Base-by-base conservation (phyloP, 2,329 filamentous ascomycete species). In the Chrysoporthe cubensis region DNA sequence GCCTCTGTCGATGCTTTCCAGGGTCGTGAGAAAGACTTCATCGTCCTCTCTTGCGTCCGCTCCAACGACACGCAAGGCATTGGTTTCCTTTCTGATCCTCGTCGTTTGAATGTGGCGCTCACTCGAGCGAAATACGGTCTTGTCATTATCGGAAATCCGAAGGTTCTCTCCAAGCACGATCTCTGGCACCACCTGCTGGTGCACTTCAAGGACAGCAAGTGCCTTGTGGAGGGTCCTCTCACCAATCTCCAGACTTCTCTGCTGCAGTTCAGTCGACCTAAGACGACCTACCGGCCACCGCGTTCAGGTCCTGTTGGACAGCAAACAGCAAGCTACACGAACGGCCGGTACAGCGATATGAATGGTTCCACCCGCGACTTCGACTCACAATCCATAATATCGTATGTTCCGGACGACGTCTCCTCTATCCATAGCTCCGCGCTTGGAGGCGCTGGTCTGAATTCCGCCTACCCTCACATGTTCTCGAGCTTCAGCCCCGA, bases 61-160 rank as follows among this genome's bases (percentile, higher is more conserved):
- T 98, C 95, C 77, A 99, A 99, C 78, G 96, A 99, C 75, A 97
- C 98, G 78, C 96, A 99, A 79, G 96, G 96, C 72, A 99, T 99
- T 74, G 96, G 96, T 81, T 99, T 99, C 88, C 84, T 99, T 84
- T 98, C 94, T 69, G 96, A 99, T 74, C 96, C 96, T 64, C 93
- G 96, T 72, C 95, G 96, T 85, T 89, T 99, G 75, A 99, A 99
- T 76, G 96, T 99, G 32, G 96, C 95, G 50, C 86, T 99, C 72
- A 99, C 96, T 62, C 93, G 96, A 83, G 96, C 96, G 71, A 98
- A 97, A 80, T 99, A 95, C 75, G 96, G 96, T 68, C 84, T 98
- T 43, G 96, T 97, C 69, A 97, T 99, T 76, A 89, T 99, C 9
- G 96, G 96, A 71, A 99, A 99, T 76, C 96, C 96, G 43, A 98